These are phyloP conservation scores for Prinsepia uniflora DNA, from an alignment of 306 rosid species.

Conservation along the genomic window DNA sequence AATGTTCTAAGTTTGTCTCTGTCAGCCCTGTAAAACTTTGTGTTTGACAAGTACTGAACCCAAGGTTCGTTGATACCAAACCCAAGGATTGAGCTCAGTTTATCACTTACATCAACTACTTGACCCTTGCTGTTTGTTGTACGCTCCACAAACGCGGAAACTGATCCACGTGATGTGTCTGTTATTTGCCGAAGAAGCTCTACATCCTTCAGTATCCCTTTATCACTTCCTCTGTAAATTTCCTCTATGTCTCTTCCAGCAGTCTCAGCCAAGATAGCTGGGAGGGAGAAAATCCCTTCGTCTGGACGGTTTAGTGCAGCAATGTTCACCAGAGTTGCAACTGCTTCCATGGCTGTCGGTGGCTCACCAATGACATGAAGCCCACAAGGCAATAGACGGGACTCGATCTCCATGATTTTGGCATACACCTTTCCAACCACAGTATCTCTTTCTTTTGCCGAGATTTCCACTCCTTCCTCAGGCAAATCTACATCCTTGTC, in stretches of 20 bases:
- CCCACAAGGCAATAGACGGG: constrained; percentile 91
- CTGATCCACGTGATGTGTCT: constrained; percentile 77
- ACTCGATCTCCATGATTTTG: constrained; percentile 98
- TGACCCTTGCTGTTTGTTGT: constrained; percentile 87
- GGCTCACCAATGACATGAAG: constrained; percentile 97
- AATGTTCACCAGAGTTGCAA: constrained; percentile 91
- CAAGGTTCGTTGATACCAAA: constrained; percentile 92
- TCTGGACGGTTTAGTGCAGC: constrained; percentile 96
- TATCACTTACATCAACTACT: constrained; percentile 77
- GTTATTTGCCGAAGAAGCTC: constrained; percentile 94
- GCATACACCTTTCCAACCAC: constrained; percentile 91
- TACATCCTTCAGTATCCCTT: constrained; percentile 86
- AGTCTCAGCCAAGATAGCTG: constrained; percentile 72
- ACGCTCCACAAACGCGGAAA: constrained; percentile 71
- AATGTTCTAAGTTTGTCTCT: constrained; percentile 68
- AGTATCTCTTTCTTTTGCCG: constrained; percentile 80
- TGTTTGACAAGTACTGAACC: constrained; percentile 77
- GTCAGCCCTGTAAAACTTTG: constrained; percentile 85
- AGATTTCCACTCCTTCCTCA: constrained; percentile 71
- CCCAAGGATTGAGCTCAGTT: constrained; percentile 70
- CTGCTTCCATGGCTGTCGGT: constrained; percentile 96
- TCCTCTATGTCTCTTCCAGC: constrained; percentile 87
- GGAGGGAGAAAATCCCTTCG: constrained; percentile 72
- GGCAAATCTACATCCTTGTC: constrained; percentile 94
- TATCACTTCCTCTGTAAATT: constrained; percentile 72